Evolutionary conservation across 1,284 basidiomycete genomes (phyloP).

Genomic region (Malassezia psittaci): DNA sequence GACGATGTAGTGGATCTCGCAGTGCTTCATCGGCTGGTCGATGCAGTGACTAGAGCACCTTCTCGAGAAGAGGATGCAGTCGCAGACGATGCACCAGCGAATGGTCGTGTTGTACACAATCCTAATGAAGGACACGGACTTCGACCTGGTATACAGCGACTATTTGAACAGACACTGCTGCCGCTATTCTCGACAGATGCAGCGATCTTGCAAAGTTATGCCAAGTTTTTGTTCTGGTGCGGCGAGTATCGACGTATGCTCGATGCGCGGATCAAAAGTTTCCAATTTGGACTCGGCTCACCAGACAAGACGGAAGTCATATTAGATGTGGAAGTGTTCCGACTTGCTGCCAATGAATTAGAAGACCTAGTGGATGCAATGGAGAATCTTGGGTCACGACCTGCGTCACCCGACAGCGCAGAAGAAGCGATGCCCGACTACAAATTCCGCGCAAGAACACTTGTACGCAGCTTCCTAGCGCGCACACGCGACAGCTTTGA

Average conservation of each 20-base stretch:
- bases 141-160: slow-evolving; percentile 55
- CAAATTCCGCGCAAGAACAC: slow-evolving; percentile 72
- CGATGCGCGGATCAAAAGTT: slow-evolving; percentile 28
- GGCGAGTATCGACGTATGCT: slow-evolving; percentile 21
- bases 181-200: slow-evolving; percentile 58
- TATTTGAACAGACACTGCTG: slow-evolving; percentile 69
- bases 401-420: slow-evolving; percentile 17
- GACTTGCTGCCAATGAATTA: slow-evolving; percentile 23
- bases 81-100: background rate
- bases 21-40: slow-evolving; percentile 75
- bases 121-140: slow-evolving; percentile 63
- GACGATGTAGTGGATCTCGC: slow-evolving; percentile 61
- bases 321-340: slow-evolving; percentile 10
- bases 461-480: slow-evolving; percentile 79
- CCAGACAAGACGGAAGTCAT: slow-evolving; percentile 12
- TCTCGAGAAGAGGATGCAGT: slow-evolving; percentile 21
- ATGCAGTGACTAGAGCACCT: slow-evolving; percentile 63
- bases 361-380: slow-evolving; percentile 60
- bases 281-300: slow-evolving; percentile 20
- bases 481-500: slow-evolving; percentile 59
- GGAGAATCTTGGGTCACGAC: slow-evolving; percentile 65
- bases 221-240: slow-evolving; percentile 28
- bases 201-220: slow-evolving; percentile 31
- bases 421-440: slow-evolving; percentile 55
- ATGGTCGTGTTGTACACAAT: slow-evolving; percentile 20